Percentiles rank a stretch among this genome's conserved stretches.
Evolutionary conservation across 2,329 filamentous ascomycete species (phyloP).

Genomic region (Fusarium xylarioides): DNA sequence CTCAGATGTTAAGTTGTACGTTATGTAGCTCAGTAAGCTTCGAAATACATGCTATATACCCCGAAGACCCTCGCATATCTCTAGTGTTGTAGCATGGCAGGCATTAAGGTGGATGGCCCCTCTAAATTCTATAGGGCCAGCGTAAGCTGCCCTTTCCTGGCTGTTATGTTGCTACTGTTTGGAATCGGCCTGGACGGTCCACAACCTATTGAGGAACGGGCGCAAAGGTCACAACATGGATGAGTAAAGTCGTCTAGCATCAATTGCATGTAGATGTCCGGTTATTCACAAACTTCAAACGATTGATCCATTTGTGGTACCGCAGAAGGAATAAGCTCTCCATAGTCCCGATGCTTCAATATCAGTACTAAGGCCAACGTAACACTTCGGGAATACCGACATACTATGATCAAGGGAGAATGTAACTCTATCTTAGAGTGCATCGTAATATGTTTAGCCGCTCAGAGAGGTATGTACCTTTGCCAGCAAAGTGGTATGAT

Average conservation of each 20-base stretch:
- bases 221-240: not conserved
- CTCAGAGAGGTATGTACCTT: not conserved
- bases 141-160: not conserved
- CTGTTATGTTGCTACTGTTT: fast-evolving
- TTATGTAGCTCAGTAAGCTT: fast-evolving
- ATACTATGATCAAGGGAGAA: not conserved
- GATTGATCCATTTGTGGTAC: not conserved
- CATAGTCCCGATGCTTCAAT: not conserved
- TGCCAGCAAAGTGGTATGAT: not conserved
- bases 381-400: not conserved
- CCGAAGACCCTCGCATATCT: too few species aligned
- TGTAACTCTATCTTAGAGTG: not conserved
- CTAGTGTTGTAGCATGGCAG: not conserved
- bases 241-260: fast-evolving
- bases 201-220: not conserved
- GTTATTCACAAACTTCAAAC: too few species aligned
- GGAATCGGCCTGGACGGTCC: fast-evolving
- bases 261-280: fast-evolving
- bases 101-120: fast-evolving
- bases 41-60: too few species aligned
- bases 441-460: too few species aligned
- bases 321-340: not conserved
- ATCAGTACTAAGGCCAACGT: not conserved
- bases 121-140: not conserved
- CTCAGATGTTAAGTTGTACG: not conserved